Conservation (phyloP, 176 grass and related monocot species). For the Oryza coarctata region DNA sequence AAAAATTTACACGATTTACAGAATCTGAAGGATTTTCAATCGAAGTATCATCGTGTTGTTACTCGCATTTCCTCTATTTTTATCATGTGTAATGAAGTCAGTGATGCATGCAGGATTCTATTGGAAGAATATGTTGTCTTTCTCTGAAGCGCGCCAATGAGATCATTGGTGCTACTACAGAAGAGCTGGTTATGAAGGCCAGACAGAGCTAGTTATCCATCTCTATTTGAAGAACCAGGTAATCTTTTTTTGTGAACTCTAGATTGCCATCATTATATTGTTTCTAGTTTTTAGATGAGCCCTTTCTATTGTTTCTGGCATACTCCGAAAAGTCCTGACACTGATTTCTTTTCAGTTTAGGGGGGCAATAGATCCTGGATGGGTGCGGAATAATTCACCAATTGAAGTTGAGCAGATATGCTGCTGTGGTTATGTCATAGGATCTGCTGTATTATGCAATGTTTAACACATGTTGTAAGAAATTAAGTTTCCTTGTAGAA, state of each 20-base stretch:
- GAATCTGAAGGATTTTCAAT: not conserved
- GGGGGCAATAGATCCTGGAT: slow-evolving; percentile 17
- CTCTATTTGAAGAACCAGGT: slow-evolving; percentile 35
- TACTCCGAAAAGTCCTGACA: slow-evolving; percentile 1
- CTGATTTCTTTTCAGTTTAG: not conserved
- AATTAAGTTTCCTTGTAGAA: not conserved
- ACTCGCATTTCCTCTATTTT: slow-evolving; percentile 3
- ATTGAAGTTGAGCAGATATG: not conserved
- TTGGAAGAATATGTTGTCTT: slow-evolving; percentile 80
- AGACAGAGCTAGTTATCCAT: slow-evolving; percentile 39
- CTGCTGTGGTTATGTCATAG: slow-evolving; percentile 14
- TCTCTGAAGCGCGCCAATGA: slow-evolving; percentile 82
- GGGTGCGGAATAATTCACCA: slow-evolving; percentile 8
- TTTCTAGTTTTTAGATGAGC: not conserved
- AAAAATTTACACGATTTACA: not conserved
- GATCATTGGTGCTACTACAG: slow-evolving; percentile 79
- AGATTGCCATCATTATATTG: not conserved
- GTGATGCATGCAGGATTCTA: slow-evolving; percentile 61
- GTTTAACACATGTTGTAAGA: slow-evolving; percentile 6
- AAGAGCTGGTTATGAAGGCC: slow-evolving; percentile 85
- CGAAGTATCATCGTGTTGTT: not conserved
- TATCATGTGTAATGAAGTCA: not conserved
- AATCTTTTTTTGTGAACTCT: slow-evolving; percentile 21
- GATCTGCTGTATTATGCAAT: slow-evolving; percentile 19
- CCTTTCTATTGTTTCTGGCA: not conserved